These are phyloP conservation scores for Beauveria asiatica DNA, from an alignment of 2,329 filamentous ascomycete genomes.

Conservation along the genomic window DNA sequence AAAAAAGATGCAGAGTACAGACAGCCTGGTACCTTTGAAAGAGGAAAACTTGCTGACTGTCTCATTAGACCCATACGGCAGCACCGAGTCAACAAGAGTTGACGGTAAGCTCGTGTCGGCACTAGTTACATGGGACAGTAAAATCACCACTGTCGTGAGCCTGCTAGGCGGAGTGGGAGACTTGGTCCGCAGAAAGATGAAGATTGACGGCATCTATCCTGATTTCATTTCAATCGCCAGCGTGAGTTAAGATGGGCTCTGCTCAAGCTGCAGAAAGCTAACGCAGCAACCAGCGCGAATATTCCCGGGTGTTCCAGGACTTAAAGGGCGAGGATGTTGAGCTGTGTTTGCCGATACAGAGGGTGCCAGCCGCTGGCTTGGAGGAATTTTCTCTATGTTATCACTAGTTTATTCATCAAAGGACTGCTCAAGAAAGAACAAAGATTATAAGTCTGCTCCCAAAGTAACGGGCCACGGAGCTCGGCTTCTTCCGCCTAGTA, in stretches of 20 bases:
- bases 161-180: slow-evolving; percentile 30
- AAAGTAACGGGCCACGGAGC: background rate
- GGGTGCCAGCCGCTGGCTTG: slow-evolving; percentile 19
- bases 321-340: slow-evolving; percentile 23
- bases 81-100: slow-evolving; percentile 30
- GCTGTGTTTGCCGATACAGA: slow-evolving; percentile 20
- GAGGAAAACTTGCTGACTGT: background rate
- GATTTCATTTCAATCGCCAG: slow-evolving; percentile 26
- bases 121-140: slow-evolving; percentile 36
- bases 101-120: slow-evolving; percentile 31
- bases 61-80: slow-evolving; percentile 28
- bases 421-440: too few relatives aligned
- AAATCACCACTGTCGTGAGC: slow-evolving; percentile 31
- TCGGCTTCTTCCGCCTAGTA: background rate
- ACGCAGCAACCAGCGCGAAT: slow-evolving; percentile 19
- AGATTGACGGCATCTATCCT: slow-evolving; percentile 27
- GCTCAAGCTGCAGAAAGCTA: background rate
- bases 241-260: slow-evolving; percentile 11
- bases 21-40: background rate
- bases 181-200: slow-evolving; percentile 30
- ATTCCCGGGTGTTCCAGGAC: slow-evolving; percentile 20
- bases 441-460: background rate
- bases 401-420: background rate
- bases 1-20: slow-evolving; percentile 36
- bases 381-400: slow-evolving; percentile 20